A percentile compares a stretch with the other conserved stretches of the same genome.
Conservation (phyloP, 805 yeast genomes). For the Wickerhamomyces strasburgensis region DNA sequence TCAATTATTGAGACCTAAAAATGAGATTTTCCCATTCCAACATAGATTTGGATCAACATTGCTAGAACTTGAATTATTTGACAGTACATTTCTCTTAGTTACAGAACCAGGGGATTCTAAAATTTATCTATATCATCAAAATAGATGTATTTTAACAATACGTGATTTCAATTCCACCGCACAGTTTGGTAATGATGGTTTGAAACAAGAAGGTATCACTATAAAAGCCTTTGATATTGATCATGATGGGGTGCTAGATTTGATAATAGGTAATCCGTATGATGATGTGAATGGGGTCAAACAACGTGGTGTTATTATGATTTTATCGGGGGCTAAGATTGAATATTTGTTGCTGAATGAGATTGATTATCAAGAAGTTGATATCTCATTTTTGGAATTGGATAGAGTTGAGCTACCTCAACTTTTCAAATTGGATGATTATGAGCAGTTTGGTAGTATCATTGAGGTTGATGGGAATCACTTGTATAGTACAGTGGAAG, state of each 20-base stretch:
- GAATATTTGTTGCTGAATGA: conserved; percentile 7
- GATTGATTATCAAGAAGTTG: conserved; percentile 3
- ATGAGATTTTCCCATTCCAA: conserved; percentile 22
- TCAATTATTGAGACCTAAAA: conserved; percentile 1
- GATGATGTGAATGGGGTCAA: conserved; percentile 28
- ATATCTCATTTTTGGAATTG: conserved; percentile 5
- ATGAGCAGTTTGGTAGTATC: conserved; percentile 39
- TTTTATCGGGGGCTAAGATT: conserved; percentile 28
- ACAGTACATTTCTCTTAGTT: conserved; percentile 35
- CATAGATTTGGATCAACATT: conserved; percentile 40
- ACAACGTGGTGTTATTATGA: conserved; percentile 34
- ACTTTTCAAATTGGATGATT: conserved; percentile 18
- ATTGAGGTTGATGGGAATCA: conserved; percentile 25
- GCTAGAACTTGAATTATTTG: conserved; percentile 25
- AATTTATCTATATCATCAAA: conserved; percentile 33
- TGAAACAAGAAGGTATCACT: conserved; percentile 37
- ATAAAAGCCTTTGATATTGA: conserved; percentile 30
- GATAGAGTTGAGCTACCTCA: conserved; percentile 16
- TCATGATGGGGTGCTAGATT: conserved; percentile 35
- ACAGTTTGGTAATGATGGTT: conserved; percentile 35
- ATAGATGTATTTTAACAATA: conserved; percentile 24
- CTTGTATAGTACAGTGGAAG: conserved; percentile 34
- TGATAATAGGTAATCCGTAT: conserved; percentile 41
- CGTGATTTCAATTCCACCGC: conserved; percentile 23
- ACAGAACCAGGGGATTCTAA: conserved; percentile 49